Percentiles rank a stretch among this genome's conserved stretches.
These are phyloP conservation scores for Clavulina sp. DNA, from an alignment of 768 basidiomycete species.

Conservation along the genomic window DNA sequence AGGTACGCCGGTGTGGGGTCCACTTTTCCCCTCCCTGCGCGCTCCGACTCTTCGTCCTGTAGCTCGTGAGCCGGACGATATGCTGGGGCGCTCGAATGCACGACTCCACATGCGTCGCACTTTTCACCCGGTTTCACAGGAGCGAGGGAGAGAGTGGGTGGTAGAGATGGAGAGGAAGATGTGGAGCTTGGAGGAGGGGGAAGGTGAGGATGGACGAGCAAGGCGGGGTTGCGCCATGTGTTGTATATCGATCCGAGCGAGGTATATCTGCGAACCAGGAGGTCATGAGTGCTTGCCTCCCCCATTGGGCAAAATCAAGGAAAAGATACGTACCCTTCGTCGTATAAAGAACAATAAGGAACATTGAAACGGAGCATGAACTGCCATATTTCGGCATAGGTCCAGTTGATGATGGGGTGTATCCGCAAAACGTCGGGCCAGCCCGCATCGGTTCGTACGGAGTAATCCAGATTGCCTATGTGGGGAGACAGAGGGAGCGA, in stretches of 20 bases:
- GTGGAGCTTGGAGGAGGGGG: too few relatives aligned
- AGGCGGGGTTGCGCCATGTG: constrained; percentile 82
- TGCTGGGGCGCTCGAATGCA: too few relatives aligned
- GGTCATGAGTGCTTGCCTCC: neutral
- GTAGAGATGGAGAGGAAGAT: too few relatives aligned
- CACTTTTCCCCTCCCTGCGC: constrained; percentile 19
- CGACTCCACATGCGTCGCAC: constrained; percentile 6
- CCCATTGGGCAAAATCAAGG: neutral
- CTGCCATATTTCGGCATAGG: constrained; percentile 74
- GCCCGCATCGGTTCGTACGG: constrained; percentile 65
- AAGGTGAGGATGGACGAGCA: constrained; percentile 22
- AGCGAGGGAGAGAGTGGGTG: too few relatives aligned
- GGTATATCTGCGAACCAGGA: constrained; percentile 51
- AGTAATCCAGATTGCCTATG: constrained; percentile 50
- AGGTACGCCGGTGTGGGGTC: neutral
- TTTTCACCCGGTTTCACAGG: constrained; percentile 7
- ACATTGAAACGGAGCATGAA: constrained; percentile 61
- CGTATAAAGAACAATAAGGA: constrained; percentile 80
- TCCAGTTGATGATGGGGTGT: constrained; percentile 94
- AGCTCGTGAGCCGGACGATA: constrained; percentile 76
- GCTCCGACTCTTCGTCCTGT: constrained; percentile 51
- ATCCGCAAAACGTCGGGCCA: constrained; percentile 87
- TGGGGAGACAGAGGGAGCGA: neutral
- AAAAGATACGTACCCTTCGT: constrained; percentile 51
- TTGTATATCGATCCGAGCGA: constrained; percentile 92